Evolutionary conservation across 2,329 filamentous ascomycete genomes (phyloP).

Genomic region (Xylariaceae sp.): DNA sequence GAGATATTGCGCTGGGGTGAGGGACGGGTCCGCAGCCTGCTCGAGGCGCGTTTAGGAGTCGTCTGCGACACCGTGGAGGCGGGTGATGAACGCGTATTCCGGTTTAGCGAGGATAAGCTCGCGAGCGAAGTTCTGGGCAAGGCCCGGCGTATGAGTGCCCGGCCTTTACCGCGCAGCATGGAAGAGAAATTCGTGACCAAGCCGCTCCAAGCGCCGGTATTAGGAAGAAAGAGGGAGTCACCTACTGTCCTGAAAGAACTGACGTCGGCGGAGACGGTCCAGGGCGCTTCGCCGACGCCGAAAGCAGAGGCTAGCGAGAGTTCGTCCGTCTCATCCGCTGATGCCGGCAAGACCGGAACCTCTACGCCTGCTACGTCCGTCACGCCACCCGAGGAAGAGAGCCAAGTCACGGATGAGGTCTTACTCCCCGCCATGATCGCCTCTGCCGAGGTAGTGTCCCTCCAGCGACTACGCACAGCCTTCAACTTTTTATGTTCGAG

Average conservation of each 20-base stretch:
- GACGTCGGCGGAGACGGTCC: conserved; percentile 13
- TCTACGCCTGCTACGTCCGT: conserved; percentile 45
- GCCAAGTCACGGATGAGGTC: conserved; percentile 12
- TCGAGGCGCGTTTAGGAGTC: conserved; percentile 61
- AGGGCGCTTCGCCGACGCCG: conserved; percentile 18
- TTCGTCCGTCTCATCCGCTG: conserved; percentile 35
- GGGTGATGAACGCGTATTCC: conserved; percentile 79
- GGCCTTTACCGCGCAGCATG: conserved; percentile 69
- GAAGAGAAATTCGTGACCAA: conserved; percentile 79
- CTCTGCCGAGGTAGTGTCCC: conserved; percentile 44
- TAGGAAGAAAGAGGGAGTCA: conserved; percentile 59
- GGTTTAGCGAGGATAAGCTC: conserved; percentile 68
- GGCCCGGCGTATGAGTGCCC: conserved; percentile 59
- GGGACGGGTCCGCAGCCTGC: conserved; percentile 39
- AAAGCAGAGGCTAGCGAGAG: conserved; percentile 36
- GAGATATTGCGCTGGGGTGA: conserved; percentile 48
- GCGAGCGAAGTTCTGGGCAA: conserved; percentile 61
- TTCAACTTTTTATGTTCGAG: conserved; percentile 58
- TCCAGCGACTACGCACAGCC: conserved; percentile 60
- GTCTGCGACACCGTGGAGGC: conserved; percentile 80
- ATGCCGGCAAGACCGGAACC: conserved; percentile 34
- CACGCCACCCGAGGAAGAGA: conserved; percentile 16
- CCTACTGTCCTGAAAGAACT: conserved; percentile 11
- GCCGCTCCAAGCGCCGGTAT: conserved; percentile 68
- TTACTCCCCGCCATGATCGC: conserved; percentile 41